Evolutionary conservation across 306 rosid species (phyloP).

Genomic region (Sicyos edulis): DNA sequence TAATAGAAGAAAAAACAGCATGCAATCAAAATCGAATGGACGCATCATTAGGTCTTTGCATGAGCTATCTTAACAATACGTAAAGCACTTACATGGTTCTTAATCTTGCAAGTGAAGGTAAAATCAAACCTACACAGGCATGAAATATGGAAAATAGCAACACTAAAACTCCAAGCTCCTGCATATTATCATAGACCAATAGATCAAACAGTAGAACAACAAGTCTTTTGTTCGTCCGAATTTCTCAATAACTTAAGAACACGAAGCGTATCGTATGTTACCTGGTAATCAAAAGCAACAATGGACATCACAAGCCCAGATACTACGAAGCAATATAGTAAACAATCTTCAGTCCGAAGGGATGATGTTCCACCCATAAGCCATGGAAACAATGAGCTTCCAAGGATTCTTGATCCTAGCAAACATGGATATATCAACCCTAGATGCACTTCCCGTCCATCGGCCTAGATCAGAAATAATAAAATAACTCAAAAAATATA

Average conservation of each 20-base stretch:
- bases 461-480: slow-evolving; percentile 56
- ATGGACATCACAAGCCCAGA: slow-evolving; percentile 59
- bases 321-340: slow-evolving; percentile 45
- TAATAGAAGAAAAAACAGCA: no score
- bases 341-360: slow-evolving; percentile 68
- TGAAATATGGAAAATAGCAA: slow-evolving; percentile 71
- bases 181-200: slow-evolving; percentile 28
- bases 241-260: background rate
- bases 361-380: slow-evolving; percentile 65
- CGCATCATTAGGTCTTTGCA: background rate
- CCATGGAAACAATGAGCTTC: slow-evolving; percentile 83
- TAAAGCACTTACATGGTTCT: slow-evolving; percentile 66
- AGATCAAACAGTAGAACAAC: slow-evolving; percentile 21
- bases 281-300: slow-evolving; percentile 90
- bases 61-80: background rate
- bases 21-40: slow-evolving; percentile 3
- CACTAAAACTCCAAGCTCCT: slow-evolving; percentile 80
- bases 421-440: slow-evolving; percentile 80
- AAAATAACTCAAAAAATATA: background rate
- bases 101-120: slow-evolving; percentile 88
- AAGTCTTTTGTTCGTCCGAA: slow-evolving; percentile 16
- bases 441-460: slow-evolving; percentile 83
- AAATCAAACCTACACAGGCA: slow-evolving; percentile 59
- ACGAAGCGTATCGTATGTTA: background rate
- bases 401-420: slow-evolving; percentile 83